Conservation (phyloP, 2,329 filamentous ascomycete species). For the Fusarium sublunatum region DNA sequence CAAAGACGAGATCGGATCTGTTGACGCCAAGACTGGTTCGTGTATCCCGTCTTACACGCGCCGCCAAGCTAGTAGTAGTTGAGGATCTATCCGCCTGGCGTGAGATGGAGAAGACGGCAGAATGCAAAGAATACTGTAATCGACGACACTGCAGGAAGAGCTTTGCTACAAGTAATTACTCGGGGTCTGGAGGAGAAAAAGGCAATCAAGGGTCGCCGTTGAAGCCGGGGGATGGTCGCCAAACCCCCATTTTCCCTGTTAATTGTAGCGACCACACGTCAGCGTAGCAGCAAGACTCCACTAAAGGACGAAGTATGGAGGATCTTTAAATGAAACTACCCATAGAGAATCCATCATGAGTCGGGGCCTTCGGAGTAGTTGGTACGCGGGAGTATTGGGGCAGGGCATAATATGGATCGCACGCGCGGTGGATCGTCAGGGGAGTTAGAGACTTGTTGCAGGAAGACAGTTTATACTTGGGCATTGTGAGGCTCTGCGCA, state of each 20-base stretch:
- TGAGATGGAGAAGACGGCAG: constrained; percentile 7
- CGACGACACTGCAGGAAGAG: constrained; percentile 5
- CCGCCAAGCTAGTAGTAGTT: constrained; percentile 13
- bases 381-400: constrained; percentile 5
- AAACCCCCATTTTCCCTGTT: constrained; percentile 19
- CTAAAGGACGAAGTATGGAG: constrained; percentile 9
- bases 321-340: constrained; percentile 29
- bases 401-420: constrained; percentile 13
- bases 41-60: constrained; percentile 27
- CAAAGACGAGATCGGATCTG: constrained; percentile 17
- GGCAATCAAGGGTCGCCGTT: constrained; percentile 1
- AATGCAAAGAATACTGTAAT: constrained; percentile 6
- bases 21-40: constrained; percentile 17
- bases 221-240: constrained; percentile 15
- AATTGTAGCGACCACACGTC: constrained; percentile 26
- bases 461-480: too few species aligned
- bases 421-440: constrained; percentile 16
- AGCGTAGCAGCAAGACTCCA: constrained; percentile 21
- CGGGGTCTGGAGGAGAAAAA: constrained; percentile 3
- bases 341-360: constrained; percentile 18
- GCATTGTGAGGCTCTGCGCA: not conserved
- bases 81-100: constrained; percentile 10
- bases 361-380: not conserved
- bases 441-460: not conserved
- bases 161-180: not conserved